Evolutionary conservation across 2,329 filamentous ascomycete genomes (phyloP).

Genomic region (Arthrinium puccinioides): DNA sequence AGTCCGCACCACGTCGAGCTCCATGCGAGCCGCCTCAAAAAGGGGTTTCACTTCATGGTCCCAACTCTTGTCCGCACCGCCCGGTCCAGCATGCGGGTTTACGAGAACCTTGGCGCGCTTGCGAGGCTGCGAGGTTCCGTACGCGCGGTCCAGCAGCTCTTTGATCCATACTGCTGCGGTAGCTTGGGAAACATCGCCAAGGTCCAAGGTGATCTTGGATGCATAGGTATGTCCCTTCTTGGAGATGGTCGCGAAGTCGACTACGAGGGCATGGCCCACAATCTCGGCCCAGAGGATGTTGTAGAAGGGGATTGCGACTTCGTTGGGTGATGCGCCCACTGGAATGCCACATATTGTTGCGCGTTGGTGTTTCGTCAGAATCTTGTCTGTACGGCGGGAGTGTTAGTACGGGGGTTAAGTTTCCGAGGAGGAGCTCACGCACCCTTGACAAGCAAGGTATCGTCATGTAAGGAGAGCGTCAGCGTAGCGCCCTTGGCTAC

Average conservation of each 20-base stretch:
- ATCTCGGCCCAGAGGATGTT: slow-evolving; percentile 78
- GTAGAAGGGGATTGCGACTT: slow-evolving; percentile 59
- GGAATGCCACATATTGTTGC: slow-evolving; percentile 18
- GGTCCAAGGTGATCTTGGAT: slow-evolving; percentile 52
- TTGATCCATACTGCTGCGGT: slow-evolving; percentile 55
- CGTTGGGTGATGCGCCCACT: slow-evolving; percentile 9
- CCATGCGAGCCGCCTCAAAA: slow-evolving; percentile 72
- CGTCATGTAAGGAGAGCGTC: neutral
- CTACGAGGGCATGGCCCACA: slow-evolving; percentile 50
- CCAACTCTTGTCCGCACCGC: slow-evolving; percentile 67
- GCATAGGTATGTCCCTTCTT: slow-evolving; percentile 51
- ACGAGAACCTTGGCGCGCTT: slow-evolving; percentile 83
- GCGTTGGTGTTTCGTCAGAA: slow-evolving; percentile 13
- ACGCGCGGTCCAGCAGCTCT: slow-evolving; percentile 61
- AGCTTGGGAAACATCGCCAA: slow-evolving; percentile 32
- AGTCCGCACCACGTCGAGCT: slow-evolving; percentile 67
- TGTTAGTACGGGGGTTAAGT: neutral
- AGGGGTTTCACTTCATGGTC: slow-evolving; percentile 70
- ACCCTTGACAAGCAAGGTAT: slow-evolving; percentile 1
- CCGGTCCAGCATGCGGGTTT: slow-evolving; percentile 86
- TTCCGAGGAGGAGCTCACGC: neutral
- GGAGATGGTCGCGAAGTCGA: slow-evolving; percentile 63
- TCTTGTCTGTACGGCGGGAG: slow-evolving; percentile 13
- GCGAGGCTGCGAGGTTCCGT: slow-evolving; percentile 56
- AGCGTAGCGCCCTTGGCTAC: neutral